Base-by-base conservation (phyloP, 257 asterid genomes). In the Craterostigma plantagineum region DNA sequence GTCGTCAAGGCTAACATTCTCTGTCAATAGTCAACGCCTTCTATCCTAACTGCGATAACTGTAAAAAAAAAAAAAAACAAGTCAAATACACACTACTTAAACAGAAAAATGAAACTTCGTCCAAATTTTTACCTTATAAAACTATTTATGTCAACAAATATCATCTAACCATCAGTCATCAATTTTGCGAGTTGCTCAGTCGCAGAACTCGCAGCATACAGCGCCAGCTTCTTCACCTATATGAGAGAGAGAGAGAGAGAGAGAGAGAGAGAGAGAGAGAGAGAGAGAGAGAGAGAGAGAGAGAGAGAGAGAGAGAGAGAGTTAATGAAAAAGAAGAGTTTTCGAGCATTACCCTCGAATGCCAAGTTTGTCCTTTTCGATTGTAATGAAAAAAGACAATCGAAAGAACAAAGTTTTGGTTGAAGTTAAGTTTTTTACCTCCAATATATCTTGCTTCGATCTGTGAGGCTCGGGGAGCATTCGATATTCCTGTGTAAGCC, bases 391-490 rank as follows among this genome's bases (percentile, higher is more conserved):
- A 40, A 46, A 18, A 35, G 1, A 6, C n/a, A 16, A 12, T 36
- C 13, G 36, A 18, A 38, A 43, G 59, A 44, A 15, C 12, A 34
- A 13, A 46, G 12, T 41, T 18, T n/a, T n/a, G n/a, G n/a, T n/a
- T n/a, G n/a, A n/a, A n/a, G n/a, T n/a, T n/a, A n/a, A n/a, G n/a
- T n/a, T n/a, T n/a, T n/a, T n/a, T 59, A 81, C 93, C 93, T 77
- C 86, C 56, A 81, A 55, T 53, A 70, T 77, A 62, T 81, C 86
- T 58, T 73, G 77, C 53, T 74, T 77, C 7, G 86, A 72, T 56
- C 57, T 69, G 57, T 81, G 93, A 7, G 14, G 51, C 23, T 44
- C 48, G 49, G 93, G 91, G 52, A 81, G 91, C 52, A 42, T 11
- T 46, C 93, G 82, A 45, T 71, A 77, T 53, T 81, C 86, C 61